Conservation (phyloP, 2,329 filamentous ascomycete species). For the Cadophora gregata region DNA sequence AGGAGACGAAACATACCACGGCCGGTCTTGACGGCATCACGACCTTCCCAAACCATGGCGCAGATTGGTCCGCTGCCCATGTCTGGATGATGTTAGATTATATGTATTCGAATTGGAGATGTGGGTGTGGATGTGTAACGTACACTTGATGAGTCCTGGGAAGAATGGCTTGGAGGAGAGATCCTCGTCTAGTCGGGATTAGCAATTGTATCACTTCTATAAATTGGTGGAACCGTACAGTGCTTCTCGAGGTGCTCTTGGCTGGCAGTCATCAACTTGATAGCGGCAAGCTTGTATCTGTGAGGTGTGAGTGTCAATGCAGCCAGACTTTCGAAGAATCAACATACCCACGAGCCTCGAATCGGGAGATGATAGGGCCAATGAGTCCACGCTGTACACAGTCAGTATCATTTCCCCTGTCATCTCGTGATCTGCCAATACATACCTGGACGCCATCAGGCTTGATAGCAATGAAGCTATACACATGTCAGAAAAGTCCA, state of each 20-base stretch:
- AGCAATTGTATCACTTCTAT: slow-evolving; percentile 34
- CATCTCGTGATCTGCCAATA: slow-evolving; percentile 2
- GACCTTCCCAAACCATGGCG: slow-evolving; percentile 99
- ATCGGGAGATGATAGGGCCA: slow-evolving; percentile 96
- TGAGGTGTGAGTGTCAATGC: slow-evolving; percentile 24
- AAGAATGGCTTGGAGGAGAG: slow-evolving; percentile 97
- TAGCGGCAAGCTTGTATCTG: slow-evolving; percentile 97
- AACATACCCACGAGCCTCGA: slow-evolving; percentile 90
- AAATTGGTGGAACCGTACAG: slow-evolving; percentile 60
- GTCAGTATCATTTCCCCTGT: slow-evolving; percentile 27
- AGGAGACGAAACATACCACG: slow-evolving; percentile 65
- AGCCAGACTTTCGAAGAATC: background rate
- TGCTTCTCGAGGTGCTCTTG: slow-evolving; percentile 98
- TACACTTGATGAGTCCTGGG: slow-evolving; percentile 89
- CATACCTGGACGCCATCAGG: slow-evolving; percentile 98
- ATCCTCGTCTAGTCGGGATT: slow-evolving; percentile 69
- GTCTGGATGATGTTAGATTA: slow-evolving; percentile 61
- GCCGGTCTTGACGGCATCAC: slow-evolving; percentile 98
- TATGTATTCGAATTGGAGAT: slow-evolving; percentile 21
- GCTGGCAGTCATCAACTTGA: slow-evolving; percentile 90
- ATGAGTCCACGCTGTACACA: slow-evolving; percentile 83
- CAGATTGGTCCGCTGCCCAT: slow-evolving; percentile 96
- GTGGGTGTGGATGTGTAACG: slow-evolving; percentile 45
- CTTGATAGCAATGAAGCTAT: slow-evolving; percentile 99
- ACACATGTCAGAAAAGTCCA: slow-evolving; percentile 38